Evolutionary conservation across 176 grass and related monocot genomes (phyloP).

Genomic region (Hordeum marinum): DNA sequence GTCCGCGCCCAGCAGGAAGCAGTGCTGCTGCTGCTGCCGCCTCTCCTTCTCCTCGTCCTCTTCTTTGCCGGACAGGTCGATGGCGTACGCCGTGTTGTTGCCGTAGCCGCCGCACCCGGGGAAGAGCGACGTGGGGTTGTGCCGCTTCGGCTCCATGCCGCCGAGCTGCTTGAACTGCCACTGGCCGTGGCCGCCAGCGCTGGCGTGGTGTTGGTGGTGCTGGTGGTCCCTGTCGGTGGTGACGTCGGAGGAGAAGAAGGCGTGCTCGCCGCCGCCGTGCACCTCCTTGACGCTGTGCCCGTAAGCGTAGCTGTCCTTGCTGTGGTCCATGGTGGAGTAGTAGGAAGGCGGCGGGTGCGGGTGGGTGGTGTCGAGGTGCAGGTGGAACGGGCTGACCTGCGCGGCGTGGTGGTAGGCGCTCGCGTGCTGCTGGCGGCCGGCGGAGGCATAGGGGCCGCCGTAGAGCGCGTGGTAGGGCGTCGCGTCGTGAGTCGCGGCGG

Average conservation of each 20-base stretch:
- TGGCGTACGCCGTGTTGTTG: slow-evolving; percentile 13
- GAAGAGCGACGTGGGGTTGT: slow-evolving; percentile 20
- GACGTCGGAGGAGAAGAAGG: slow-evolving; percentile 70
- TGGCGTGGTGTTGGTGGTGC: slow-evolving; percentile 1
- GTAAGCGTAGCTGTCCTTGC: slow-evolving; percentile 42
- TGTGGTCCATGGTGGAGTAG: slow-evolving; percentile 43
- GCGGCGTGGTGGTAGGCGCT: not conserved
- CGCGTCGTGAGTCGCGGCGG: slow-evolving; percentile 16
- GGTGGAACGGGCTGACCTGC: slow-evolving; percentile 43
- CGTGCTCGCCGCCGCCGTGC: slow-evolving; percentile 57
- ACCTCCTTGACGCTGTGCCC: slow-evolving; percentile 52
- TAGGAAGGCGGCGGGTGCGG: slow-evolving; percentile 37
- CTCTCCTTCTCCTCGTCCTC: slow-evolving; percentile 36
- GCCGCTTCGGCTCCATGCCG: slow-evolving; percentile 33
- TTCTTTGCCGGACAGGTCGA: slow-evolving; percentile 13
- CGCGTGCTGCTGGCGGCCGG: not conserved
- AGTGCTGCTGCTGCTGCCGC: slow-evolving; percentile 79
- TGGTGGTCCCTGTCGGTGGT: slow-evolving; percentile 40
- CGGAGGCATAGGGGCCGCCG: slow-evolving; percentile 13
- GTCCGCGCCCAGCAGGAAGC: slow-evolving; percentile 77
- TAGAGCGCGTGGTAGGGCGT: slow-evolving; percentile 48
- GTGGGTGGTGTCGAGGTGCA: slow-evolving; percentile 44
- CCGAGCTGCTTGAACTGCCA: slow-evolving; percentile 87
- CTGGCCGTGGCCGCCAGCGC: slow-evolving; percentile 28
- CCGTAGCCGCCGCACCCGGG: slow-evolving; percentile 29